phyloP scores from a whole-genome alignment of 2,329 filamentous ascomycete genomes.

The Trichoderma cornu-damae region DNA sequence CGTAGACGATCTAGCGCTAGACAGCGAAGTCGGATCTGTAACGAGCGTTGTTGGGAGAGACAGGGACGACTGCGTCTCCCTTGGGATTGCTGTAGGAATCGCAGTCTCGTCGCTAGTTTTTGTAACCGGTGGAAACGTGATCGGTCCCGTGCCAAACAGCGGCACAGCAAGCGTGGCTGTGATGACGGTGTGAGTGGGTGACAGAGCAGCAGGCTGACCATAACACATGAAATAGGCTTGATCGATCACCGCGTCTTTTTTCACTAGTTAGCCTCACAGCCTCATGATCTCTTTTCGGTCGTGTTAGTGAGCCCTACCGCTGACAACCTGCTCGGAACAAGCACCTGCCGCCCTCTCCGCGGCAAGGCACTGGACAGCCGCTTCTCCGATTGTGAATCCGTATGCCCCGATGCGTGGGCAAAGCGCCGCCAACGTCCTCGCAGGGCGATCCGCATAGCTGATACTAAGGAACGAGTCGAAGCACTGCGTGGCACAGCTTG shows the following conservation, averaged over 20 bases:
- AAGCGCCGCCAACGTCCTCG: constrained; percentile 54
- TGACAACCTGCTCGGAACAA: constrained; percentile 46
- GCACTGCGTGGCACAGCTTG: constrained; percentile 56
- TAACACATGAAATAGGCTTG: constrained; percentile 56
- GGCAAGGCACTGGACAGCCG: constrained; percentile 60
- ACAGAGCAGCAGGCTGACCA: constrained; percentile 43
- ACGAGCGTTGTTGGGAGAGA: constrained; percentile 29
- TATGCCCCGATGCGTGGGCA: constrained; percentile 55
- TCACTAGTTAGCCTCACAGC: constrained; percentile 20
- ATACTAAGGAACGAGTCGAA: constrained; percentile 57
- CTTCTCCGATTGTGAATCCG: constrained; percentile 68
- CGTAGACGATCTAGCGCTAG: constrained; percentile 14
- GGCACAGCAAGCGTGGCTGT: constrained; percentile 44
- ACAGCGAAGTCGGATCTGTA: constrained; percentile 24
- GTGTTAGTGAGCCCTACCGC: constrained; percentile 29
- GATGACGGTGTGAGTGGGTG: constrained; percentile 54
- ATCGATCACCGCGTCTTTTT: constrained; percentile 40
- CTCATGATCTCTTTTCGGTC: neutral
- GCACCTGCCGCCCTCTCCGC: constrained; percentile 45
- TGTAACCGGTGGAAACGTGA: constrained; percentile 11
- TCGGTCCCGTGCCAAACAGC: constrained; percentile 6
- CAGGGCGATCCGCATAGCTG: constrained; percentile 53
- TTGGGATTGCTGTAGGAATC: neutral
- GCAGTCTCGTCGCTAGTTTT: neutral
- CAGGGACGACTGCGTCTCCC: neutral